Evolutionary conservation across 2,329 filamentous ascomycete genomes (phyloP).

Genomic region (Sclerotinia borealis): DNA sequence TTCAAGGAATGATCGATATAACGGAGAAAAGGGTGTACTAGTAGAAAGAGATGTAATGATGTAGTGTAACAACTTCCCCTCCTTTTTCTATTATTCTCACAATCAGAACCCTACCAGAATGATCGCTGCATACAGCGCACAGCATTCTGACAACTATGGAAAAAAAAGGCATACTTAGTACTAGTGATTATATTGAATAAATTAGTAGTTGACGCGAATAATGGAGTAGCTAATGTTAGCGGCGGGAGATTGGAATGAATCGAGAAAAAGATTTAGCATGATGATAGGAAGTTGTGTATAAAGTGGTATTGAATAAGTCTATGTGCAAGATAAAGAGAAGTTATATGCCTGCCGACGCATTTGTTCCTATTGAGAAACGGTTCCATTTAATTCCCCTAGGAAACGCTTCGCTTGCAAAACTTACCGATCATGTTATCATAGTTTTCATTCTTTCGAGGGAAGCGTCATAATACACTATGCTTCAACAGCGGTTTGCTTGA

Average conservation of each 20-base stretch:
- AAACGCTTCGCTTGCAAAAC: not conserved
- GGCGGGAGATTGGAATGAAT: not conserved
- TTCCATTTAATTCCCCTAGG: not conserved
- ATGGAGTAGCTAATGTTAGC: not conserved
- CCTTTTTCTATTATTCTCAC: no score
- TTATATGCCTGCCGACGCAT: not conserved
- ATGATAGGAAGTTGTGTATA: not conserved
- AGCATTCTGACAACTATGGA: no score
- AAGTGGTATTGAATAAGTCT: not conserved
- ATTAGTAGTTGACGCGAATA: constrained; percentile 4
- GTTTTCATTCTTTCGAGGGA: not conserved
- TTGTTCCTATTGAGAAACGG: not conserved
- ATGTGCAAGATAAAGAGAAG: not conserved
- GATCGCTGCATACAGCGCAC: no score
- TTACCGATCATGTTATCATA: not conserved
- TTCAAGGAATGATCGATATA: no score
- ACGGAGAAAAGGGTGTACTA: no score
- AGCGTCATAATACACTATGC: not conserved
- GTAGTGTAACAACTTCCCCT: no score
- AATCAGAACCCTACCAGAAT: no score
- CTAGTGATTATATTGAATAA: no score
- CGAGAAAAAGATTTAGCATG: not conserved
- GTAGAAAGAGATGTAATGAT: no score
- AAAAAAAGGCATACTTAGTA: no score
- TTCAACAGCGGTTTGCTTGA: not conserved